Conservation (phyloP, 2,329 filamentous ascomycete species). For the Fusarium abutilonis region DNA sequence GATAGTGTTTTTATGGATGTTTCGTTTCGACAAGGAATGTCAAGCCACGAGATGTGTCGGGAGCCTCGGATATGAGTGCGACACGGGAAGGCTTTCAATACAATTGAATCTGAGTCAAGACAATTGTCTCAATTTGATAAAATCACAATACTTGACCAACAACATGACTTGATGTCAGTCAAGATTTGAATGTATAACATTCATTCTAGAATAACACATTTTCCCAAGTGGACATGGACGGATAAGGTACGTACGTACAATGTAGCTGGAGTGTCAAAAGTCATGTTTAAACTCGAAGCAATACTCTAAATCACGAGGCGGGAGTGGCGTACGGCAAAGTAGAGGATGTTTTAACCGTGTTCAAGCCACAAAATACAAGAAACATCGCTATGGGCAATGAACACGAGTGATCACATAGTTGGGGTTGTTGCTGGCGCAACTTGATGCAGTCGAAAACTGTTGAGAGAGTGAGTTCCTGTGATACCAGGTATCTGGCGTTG, state of each 20-base stretch:
- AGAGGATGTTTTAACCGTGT: conserved; percentile 11
- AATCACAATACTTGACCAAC: no score
- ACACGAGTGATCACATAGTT: background rate
- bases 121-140: background rate
- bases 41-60: background rate
- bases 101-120: background rate
- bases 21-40: background rate
- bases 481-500: no score
- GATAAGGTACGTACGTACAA: conserved; percentile 6
- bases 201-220: background rate
- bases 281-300: conserved; percentile 25
- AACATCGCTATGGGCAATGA: background rate
- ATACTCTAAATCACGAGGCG: conserved; percentile 8
- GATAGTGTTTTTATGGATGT: background rate
- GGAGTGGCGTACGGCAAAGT: conserved; percentile 28
- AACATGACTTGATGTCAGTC: background rate
- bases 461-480: no score
- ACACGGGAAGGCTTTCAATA: background rate
- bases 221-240: background rate
- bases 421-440: background rate
- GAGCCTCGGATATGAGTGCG: background rate
- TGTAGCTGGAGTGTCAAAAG: background rate
- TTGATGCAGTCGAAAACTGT: no score
- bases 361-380: conserved; percentile 20
- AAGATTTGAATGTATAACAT: background rate